phyloP scores from a whole-genome alignment of 2,329 filamentous ascomycete species.

The Penicillium sp. region DNA sequence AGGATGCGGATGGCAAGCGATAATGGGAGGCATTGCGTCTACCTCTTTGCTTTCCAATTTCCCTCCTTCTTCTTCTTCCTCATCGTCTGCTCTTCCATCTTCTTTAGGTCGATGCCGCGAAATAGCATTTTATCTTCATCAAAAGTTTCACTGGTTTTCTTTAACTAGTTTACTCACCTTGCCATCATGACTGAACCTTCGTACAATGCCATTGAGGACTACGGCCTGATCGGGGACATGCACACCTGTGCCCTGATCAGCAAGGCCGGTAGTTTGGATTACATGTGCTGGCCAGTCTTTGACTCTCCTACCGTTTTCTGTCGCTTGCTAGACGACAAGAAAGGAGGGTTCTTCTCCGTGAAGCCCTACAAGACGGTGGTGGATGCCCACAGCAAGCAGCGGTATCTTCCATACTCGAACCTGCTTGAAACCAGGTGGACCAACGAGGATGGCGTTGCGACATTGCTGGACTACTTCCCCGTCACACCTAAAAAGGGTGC shows the following conservation, averaged over 20 bases:
- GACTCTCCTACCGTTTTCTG: constrained; percentile 76
- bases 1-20: not conserved
- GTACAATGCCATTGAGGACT: constrained; percentile 62
- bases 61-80: not conserved
- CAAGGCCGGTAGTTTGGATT: constrained; percentile 71
- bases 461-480: constrained; percentile 73
- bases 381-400: constrained; percentile 67
- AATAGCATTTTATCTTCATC: not conserved
- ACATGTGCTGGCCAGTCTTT: constrained; percentile 80
- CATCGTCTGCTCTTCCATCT: not conserved
- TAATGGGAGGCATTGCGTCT: not conserved
- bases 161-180: not conserved
- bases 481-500: constrained; percentile 60
- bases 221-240: constrained; percentile 80
- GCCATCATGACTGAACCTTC: constrained; percentile 12
- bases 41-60: not conserved
- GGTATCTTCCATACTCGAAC: constrained; percentile 72
- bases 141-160: not conserved
- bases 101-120: not conserved
- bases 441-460: constrained; percentile 70
- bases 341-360: constrained; percentile 71
- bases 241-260: constrained; percentile 72
- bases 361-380: constrained; percentile 46
- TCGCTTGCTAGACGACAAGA: constrained; percentile 69
- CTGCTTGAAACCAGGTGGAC: constrained; percentile 76